Conservation (phyloP, 441 rosid species). For the Adansonia rubrostipa region DNA sequence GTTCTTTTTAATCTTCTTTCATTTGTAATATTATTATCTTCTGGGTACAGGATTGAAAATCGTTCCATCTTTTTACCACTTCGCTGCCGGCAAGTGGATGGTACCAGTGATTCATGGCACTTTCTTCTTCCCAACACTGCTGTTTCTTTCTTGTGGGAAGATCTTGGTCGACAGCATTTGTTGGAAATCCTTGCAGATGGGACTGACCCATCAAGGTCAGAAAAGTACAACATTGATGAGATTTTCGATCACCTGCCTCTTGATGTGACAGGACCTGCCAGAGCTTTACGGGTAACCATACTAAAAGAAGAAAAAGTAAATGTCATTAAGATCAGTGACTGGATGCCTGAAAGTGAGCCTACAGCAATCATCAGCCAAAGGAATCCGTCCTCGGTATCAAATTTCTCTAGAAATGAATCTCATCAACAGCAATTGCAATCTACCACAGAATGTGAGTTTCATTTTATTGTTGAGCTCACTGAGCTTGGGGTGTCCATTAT, state of each 20-base stretch:
- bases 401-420: conserved; percentile 51
- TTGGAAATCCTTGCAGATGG: conserved; percentile 87
- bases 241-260: conserved; percentile 75
- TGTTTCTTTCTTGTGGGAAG: conserved; percentile 96
- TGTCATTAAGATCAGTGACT: conserved; percentile 81
- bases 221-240: conserved; percentile 82
- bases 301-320: conserved; percentile 83
- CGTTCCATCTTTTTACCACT: conserved; percentile 88
- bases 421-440: conserved; percentile 50
- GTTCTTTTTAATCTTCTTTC: conserved; percentile 10
- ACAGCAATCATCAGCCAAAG: conserved; percentile 44
- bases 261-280: conserved; percentile 57
- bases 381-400: conserved; percentile 49
- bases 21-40: conserved; percentile 33
- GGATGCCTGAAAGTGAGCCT: conserved; percentile 93
- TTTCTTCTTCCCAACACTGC: conserved; percentile 87
- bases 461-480: conserved; percentile 82
- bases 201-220: conserved; percentile 63
- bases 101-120: conserved; percentile 83
- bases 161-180: conserved; percentile 76
- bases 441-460: conserved; percentile 73
- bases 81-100: conserved; percentile 85
- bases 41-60: conserved; percentile 81
- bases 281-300: conserved; percentile 84
- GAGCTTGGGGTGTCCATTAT: conserved; percentile 95